Percentiles rank a stretch among this genome's conserved stretches.
Evolutionary conservation across 2,329 filamentous ascomycete species (phyloP).

Genomic region (Colletotrichum acutatum): DNA sequence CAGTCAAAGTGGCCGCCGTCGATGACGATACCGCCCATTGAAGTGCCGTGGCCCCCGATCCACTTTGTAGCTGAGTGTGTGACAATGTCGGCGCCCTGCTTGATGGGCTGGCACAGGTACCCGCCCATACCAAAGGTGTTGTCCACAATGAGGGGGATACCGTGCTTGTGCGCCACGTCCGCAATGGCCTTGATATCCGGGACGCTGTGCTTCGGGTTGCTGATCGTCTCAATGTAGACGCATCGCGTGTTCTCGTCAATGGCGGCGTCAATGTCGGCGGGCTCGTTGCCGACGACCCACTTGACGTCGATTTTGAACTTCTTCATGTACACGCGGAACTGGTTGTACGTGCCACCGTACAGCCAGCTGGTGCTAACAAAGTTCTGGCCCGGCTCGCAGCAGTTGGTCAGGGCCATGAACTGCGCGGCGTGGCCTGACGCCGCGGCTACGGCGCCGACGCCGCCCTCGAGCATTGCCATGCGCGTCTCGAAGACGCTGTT

Average conservation of each 20-base stretch:
- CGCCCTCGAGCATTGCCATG: constrained; percentile 91
- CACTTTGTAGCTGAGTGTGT: constrained; percentile 79
- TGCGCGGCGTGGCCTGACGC: constrained; percentile 91
- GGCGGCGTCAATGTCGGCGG: constrained; percentile 80
- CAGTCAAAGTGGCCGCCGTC: constrained; percentile 79
- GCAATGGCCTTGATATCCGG: constrained; percentile 76
- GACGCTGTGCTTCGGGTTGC: constrained; percentile 90
- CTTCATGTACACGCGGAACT: constrained; percentile 90
- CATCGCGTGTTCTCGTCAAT: constrained; percentile 96
- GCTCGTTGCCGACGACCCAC: constrained; percentile 84
- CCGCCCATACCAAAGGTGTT: constrained; percentile 80
- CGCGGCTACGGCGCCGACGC: constrained; percentile 85
- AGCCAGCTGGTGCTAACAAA: constrained; percentile 93
- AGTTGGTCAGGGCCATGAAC: constrained; percentile 86
- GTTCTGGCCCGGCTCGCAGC: constrained; percentile 89
- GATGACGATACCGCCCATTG: constrained; percentile 74
- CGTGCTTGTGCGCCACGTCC: constrained; percentile 62
- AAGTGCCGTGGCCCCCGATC: constrained; percentile 80
- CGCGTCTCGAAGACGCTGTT: constrained; percentile 97
- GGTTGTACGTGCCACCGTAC: constrained; percentile 97
- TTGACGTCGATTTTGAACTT: constrained; percentile 87
- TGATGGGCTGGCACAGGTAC: constrained; percentile 73
- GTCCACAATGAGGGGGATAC: constrained; percentile 60
- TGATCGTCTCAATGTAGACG: constrained; percentile 90
- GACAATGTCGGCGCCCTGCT: constrained; percentile 77